Percentiles rank a stretch among this genome's conserved stretches.
These are phyloP conservation scores for Paecilomyces sp. DNA, from an alignment of 2,329 filamentous ascomycete genomes.

Conservation along the genomic window DNA sequence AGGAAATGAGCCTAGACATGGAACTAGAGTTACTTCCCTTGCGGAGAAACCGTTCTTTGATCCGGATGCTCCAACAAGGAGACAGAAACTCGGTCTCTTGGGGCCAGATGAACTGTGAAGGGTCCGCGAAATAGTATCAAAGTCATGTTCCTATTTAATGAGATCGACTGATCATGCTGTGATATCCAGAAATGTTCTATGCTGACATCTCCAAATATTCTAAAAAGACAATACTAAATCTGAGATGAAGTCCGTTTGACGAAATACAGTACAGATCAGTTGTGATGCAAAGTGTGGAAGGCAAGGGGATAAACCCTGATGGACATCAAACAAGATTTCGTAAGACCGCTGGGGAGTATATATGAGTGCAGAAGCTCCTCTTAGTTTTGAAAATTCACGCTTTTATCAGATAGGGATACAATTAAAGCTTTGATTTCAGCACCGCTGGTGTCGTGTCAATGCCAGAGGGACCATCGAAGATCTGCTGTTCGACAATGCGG, in stretches of 20 bases:
- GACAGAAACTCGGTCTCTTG: constrained; percentile 59
- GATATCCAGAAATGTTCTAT: neutral
- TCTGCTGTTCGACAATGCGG: constrained; percentile 71
- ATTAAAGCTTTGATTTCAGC: constrained; percentile 46
- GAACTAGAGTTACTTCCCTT: constrained; percentile 62
- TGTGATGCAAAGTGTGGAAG: neutral
- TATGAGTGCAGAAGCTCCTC: neutral
- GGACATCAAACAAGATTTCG: neutral
- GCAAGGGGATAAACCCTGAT: neutral
- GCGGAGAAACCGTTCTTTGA: constrained; percentile 67
- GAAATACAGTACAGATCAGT: neutral
- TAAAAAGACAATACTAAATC: neutral
- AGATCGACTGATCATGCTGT: neutral
- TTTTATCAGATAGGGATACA: neutral
- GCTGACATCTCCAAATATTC: neutral
- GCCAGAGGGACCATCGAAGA: constrained; percentile 71
- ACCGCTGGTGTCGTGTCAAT: constrained; percentile 47
- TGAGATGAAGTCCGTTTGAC: neutral
- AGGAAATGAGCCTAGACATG: constrained; percentile 59
- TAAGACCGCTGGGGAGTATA: neutral
- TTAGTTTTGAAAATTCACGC: neutral
- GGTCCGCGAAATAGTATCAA: neutral
- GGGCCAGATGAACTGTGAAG: constrained; percentile 45
- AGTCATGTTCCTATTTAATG: neutral
- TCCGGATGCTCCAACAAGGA: constrained; percentile 55